Percentiles rank a stretch among this genome's conserved stretches.
phyloP scores from a whole-genome alignment of 1,284 basidiomycete genomes.

The Xerocomus minutiporus region DNA sequence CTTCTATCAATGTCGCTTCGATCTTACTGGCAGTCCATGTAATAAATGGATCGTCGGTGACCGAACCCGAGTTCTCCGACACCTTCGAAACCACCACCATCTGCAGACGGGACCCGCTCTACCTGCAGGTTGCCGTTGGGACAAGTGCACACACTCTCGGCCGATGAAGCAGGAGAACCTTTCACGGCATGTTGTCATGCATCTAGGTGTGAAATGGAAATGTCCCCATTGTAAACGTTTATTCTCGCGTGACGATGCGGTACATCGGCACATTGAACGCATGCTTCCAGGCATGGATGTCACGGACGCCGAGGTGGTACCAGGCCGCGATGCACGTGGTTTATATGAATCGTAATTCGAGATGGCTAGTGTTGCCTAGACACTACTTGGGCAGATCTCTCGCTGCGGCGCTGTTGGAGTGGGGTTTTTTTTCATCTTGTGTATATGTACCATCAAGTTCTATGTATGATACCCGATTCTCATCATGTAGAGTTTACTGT shows the following conservation, averaged over 20 bases:
- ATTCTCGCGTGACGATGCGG: constrained; percentile 33
- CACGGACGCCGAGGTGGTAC: constrained; percentile 25
- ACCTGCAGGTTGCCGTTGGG: constrained; percentile 24
- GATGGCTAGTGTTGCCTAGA: constrained; percentile 9
- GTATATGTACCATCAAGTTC: background rate
- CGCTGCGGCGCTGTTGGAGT: background rate
- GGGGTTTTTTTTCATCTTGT: background rate
- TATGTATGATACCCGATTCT: constrained; percentile 12
- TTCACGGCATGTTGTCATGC: constrained; percentile 28
- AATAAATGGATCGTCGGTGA: constrained; percentile 27
- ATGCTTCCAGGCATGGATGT: constrained; percentile 21
- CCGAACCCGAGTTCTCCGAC: constrained; percentile 22
- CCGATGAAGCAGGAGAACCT: constrained; percentile 35
- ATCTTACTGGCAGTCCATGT: constrained; percentile 22
- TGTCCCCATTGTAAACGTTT: constrained; percentile 24
- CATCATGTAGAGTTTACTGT: background rate
- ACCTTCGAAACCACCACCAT: constrained; percentile 24
- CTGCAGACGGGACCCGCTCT: constrained; percentile 19
- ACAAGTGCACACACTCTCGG: constrained; percentile 19
- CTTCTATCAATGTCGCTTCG: constrained; percentile 29
- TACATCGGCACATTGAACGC: constrained; percentile 31
- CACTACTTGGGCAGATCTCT: background rate
- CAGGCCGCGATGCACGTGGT: constrained; percentile 22
- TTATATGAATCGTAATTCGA: constrained; percentile 11
- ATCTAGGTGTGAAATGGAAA: constrained; percentile 30